A percentile compares a stretch with the other conserved stretches of the same genome.
Evolutionary conservation across 352 stramenopile genomes (phyloP).

Genomic region (Nannochloropsis limnetica): DNA sequence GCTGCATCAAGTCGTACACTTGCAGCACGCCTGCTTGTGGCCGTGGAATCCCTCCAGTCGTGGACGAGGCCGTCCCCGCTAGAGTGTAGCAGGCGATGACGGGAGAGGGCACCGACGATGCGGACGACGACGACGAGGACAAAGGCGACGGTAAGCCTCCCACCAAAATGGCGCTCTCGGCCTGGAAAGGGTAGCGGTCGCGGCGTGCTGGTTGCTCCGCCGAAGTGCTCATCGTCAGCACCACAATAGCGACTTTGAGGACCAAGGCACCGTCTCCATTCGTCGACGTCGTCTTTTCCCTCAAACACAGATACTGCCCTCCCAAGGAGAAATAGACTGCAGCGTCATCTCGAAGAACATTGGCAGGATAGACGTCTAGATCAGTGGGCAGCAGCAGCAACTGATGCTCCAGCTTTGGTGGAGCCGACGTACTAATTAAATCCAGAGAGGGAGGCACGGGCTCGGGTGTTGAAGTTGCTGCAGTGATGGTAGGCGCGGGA

Average conservation of each 20-base stretch:
- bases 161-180: constrained; percentile 17
- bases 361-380: constrained; percentile 3
- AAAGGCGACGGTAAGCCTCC: neutral
- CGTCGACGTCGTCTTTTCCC: neutral
- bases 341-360: neutral
- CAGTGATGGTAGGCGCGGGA: neutral
- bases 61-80: neutral
- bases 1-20: constrained; percentile 17
- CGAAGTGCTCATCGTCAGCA: neutral
- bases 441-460: neutral
- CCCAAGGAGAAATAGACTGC: neutral
- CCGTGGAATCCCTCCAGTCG: neutral
- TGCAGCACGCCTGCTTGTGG: constrained; percentile 8
- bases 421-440: neutral
- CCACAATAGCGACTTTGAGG: constrained; percentile 16
- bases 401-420: neutral
- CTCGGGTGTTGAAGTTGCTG: neutral
- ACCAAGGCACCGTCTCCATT: neutral
- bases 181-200: constrained; percentile 27
- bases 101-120: neutral
- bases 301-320: neutral
- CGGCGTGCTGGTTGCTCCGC: neutral
- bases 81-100: constrained; percentile 1
- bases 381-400: neutral
- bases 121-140: neutral